Evolutionary conservation across 1,139 yeast genomes (phyloP).

Genomic region (Saccharomyces hybrid): DNA sequence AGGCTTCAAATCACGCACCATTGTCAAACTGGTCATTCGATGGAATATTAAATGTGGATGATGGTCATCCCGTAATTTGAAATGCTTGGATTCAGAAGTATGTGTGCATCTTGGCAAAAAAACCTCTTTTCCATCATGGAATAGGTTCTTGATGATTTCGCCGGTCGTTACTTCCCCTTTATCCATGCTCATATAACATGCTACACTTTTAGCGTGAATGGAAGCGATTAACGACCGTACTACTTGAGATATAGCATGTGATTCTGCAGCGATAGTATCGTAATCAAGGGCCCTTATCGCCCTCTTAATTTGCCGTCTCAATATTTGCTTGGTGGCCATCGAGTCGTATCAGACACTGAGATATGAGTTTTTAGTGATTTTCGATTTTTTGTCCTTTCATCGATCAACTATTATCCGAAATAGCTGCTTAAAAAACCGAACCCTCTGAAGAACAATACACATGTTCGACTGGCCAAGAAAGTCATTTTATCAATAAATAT

Average conservation of each 20-base stretch:
- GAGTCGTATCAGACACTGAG: not conserved
- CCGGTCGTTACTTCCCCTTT: slow-evolving; percentile 27
- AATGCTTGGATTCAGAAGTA: slow-evolving; percentile 22
- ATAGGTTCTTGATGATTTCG: slow-evolving; percentile 16
- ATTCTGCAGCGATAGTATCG: not conserved
- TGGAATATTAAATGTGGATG: slow-evolving; percentile 53
- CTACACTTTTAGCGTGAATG: slow-evolving; percentile 12
- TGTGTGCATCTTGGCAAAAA: slow-evolving; percentile 29
- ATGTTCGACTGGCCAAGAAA: not conserved
- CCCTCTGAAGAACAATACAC: not conserved
- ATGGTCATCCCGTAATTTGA: slow-evolving; percentile 14
- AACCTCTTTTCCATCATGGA: slow-evolving; percentile 13
- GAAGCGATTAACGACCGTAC: not conserved
- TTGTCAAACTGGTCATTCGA: slow-evolving; percentile 37
- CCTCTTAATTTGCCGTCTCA: not conserved
- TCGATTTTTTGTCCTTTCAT: not conserved
- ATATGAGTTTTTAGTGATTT: not conserved
- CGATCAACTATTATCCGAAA: not conserved
- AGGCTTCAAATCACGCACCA: slow-evolving; percentile 47
- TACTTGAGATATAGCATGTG: not conserved
- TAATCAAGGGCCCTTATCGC: not conserved
- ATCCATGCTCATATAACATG: slow-evolving; percentile 30
- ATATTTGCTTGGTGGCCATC: not conserved
- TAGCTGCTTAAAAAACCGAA: not conserved
- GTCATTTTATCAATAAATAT: not conserved